These are phyloP conservation scores for Ochetophila trinervis DNA, from an alignment of 306 rosid genomes.

Conservation along the genomic window DNA sequence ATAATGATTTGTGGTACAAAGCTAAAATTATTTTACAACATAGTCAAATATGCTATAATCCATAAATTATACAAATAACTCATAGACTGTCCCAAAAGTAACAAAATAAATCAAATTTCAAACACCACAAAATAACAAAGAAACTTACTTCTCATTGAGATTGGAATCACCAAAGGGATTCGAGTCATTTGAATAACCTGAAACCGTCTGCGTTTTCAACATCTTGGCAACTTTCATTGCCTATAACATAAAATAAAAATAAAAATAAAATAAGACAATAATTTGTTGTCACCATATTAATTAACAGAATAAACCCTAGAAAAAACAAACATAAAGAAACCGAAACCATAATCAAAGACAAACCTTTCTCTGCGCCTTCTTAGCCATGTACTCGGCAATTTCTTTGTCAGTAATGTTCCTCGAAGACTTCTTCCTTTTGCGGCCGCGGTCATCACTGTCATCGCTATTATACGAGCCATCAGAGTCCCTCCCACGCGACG, in stretches of 20 bases:
- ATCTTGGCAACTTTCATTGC: conserved; percentile 68
- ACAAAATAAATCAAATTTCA: conserved; percentile 10
- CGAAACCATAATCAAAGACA: conserved; percentile 2
- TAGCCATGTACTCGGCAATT: conserved; percentile 66
- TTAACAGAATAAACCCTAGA: background rate
- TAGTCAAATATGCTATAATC: background rate
- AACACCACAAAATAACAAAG: background rate
- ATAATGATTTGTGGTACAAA: too few species aligned
- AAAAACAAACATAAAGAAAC: background rate
- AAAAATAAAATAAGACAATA: background rate
- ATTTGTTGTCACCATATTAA: background rate
- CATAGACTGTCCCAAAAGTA: background rate
- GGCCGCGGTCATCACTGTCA: conserved; percentile 36
- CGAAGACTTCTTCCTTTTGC: conserved; percentile 47
- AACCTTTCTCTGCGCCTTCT: conserved; percentile 84
- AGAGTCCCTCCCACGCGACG: conserved; percentile 34
- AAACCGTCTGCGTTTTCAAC: conserved; percentile 58
- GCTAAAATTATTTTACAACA: too few species aligned
- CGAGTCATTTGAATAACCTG: conserved; percentile 87
- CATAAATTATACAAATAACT: background rate
- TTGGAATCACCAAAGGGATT: conserved; percentile 96
- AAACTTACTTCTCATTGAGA: conserved; percentile 74
- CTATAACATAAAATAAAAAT: conserved; percentile 29
- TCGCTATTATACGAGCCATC: conserved; percentile 38
- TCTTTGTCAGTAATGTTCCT: conserved; percentile 60